Conservation (phyloP, 192 early-diverging fungal species). For the Pilobolus umbonatus region DNA sequence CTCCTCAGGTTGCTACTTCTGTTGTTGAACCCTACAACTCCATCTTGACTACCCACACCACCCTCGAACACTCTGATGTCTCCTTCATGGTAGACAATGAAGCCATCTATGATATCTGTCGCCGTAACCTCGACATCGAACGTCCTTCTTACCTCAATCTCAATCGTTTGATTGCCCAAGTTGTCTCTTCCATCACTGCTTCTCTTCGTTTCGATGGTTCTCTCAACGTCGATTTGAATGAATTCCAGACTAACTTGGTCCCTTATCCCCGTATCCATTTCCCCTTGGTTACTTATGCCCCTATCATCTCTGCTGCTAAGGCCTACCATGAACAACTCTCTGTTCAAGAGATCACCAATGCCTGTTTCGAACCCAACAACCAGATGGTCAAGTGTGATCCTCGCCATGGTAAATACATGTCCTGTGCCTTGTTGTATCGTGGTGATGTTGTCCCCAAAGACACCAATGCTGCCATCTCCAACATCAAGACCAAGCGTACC, state of each 20-base stretch:
- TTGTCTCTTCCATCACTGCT: conserved; percentile 69
- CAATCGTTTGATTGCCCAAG: conserved; percentile 62
- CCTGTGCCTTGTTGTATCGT: conserved; percentile 76
- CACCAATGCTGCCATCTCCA: conserved; percentile 68
- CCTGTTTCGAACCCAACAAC: conserved; percentile 85
- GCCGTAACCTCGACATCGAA: conserved; percentile 57
- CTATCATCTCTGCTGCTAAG: conserved; percentile 78
- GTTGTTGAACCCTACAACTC: conserved; percentile 81
- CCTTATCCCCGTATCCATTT: conserved; percentile 99
- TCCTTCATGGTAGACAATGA: conserved; percentile 76
- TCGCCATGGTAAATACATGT: conserved; percentile 93
- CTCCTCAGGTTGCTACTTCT: conserved; percentile 56
- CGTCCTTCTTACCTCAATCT: conserved; percentile 60
- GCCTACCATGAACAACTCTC: conserved; percentile 83
- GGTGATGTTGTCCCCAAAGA: conserved; percentile 75
- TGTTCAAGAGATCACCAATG: conserved; percentile 79
- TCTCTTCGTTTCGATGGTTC: conserved; percentile 86
- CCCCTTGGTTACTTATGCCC: conserved; percentile 94
- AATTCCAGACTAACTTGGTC: conserved; percentile 86
- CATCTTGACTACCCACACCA: conserved; percentile 63
- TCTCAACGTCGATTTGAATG: conserved; percentile 94
- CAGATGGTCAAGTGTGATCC: conserved; percentile 96
- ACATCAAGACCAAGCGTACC: conserved; percentile 61
- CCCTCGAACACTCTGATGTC: conserved; percentile 68
- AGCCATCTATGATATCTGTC: conserved; percentile 67